Evolutionary conservation across 2,329 filamentous ascomycete species (phyloP).

Genomic region (Pyrenochaeta sp.): DNA sequence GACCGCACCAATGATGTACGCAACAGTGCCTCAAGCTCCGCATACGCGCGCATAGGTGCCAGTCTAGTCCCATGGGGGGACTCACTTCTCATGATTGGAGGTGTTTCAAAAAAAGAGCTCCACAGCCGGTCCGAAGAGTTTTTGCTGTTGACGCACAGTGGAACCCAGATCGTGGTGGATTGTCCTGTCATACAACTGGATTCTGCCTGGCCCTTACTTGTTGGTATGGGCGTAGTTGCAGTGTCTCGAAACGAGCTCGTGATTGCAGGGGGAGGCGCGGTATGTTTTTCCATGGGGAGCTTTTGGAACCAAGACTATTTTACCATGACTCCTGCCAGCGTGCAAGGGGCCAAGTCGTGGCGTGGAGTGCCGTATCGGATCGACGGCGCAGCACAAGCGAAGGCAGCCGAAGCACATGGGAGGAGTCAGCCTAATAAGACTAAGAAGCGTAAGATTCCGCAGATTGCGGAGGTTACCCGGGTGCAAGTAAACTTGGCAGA

Average conservation of each 20-base stretch:
- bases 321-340: slow-evolving; percentile 23
- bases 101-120: slow-evolving; percentile 51
- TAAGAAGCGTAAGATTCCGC: slow-evolving; percentile 17
- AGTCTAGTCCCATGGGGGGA: slow-evolving; percentile 56
- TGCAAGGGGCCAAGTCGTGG: slow-evolving; percentile 29
- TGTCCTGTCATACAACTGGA: slow-evolving; percentile 27
- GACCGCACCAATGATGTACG: slow-evolving; percentile 39
- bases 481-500: slow-evolving; percentile 60
- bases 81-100: slow-evolving; percentile 62
- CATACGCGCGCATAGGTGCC: slow-evolving; percentile 61
- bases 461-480: slow-evolving; percentile 57
- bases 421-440: slow-evolving; percentile 21
- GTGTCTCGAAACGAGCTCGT: slow-evolving; percentile 62
- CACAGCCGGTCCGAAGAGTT: slow-evolving; percentile 38
- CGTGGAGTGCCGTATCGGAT: slow-evolving; percentile 15
- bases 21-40: slow-evolving; percentile 24
- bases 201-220: slow-evolving; percentile 69
- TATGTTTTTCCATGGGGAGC: slow-evolving; percentile 90
- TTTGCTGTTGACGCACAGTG: slow-evolving; percentile 30
- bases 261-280: slow-evolving; percentile 80
- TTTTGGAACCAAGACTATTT: slow-evolving; percentile 70
- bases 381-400: slow-evolving; percentile 17
- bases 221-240: slow-evolving; percentile 69
- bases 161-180: slow-evolving; percentile 27
- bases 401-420: slow-evolving; percentile 7